These are phyloP conservation scores for Geopyxis carbonaria DNA, from an alignment of 495 filamentous ascomycete species.

Conservation along the genomic window DNA sequence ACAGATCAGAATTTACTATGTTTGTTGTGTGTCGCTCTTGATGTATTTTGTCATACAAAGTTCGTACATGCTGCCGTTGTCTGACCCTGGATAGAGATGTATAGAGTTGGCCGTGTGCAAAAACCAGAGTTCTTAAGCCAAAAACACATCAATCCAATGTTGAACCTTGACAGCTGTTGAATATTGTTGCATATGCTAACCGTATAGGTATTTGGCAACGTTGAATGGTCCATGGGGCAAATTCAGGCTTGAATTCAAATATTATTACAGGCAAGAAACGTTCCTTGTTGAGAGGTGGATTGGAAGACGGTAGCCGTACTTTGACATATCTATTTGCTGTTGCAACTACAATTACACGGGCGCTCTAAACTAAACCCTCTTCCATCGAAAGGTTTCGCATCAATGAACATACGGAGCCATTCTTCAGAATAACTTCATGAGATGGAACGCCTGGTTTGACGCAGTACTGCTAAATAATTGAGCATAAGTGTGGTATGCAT, in stretches of 20 bases:
- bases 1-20: too few relatives aligned
- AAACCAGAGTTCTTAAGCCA: slow-evolving; percentile 2
- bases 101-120: slow-evolving; percentile 10
- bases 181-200: slow-evolving; percentile 6
- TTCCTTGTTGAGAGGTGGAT: not conserved
- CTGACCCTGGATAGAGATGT: not conserved
- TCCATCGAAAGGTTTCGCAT: slow-evolving; percentile 9
- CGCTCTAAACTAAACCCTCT: slow-evolving; percentile 8
- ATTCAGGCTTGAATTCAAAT: slow-evolving; percentile 5
- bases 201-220: slow-evolving; percentile 5
- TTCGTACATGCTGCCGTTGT: not conserved
- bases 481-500: not conserved
- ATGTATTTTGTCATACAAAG: not conserved
- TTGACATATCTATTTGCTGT: not conserved
- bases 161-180: slow-evolving; percentile 10
- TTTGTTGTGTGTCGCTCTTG: too few relatives aligned
- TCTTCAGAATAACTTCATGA: slow-evolving; percentile 4
- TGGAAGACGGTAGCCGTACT: not conserved
- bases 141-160: slow-evolving; percentile 5
- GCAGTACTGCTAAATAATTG: slow-evolving; percentile 1
- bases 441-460: not conserved
- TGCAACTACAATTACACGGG: slow-evolving; percentile 1
- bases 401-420: slow-evolving; percentile 2
- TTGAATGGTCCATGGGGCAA: slow-evolving; percentile 5
- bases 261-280: slow-evolving; percentile 5